Evolutionary conservation across 164 flowering plant genomes (phyloP).

Genomic region (Malania oleifera): DNA sequence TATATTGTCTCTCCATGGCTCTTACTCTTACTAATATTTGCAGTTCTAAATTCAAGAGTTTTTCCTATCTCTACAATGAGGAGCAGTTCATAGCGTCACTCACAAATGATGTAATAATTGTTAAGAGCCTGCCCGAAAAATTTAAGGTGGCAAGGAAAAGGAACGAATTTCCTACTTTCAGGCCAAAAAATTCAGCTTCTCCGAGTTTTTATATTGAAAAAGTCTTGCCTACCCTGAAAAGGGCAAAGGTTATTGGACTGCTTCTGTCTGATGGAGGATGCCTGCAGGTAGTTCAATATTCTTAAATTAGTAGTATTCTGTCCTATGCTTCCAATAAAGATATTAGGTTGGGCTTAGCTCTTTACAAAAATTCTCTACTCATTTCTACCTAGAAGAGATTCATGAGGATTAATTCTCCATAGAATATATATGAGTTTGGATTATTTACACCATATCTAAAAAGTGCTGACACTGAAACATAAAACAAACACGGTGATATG

Average conservation of each 20-base stretch:
- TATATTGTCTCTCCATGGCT: background rate
- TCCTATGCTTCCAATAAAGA: background rate
- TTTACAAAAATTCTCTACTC: too few relatives aligned
- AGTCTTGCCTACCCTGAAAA: constrained; percentile 62
- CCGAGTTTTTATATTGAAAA: constrained; percentile 55
- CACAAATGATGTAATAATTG: constrained; percentile 60
- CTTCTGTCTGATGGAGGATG: constrained; percentile 71
- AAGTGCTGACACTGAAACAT: too few relatives aligned
- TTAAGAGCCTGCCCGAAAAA: constrained; percentile 65
- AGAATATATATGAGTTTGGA: too few relatives aligned
- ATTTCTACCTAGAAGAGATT: too few relatives aligned
- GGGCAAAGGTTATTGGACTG: constrained; percentile 65
- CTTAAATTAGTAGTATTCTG: background rate
- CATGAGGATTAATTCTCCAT: too few relatives aligned
- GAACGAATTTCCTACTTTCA: constrained; percentile 60
- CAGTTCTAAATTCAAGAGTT: constrained; percentile 86
- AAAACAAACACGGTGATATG: too few relatives aligned
- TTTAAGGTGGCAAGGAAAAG: constrained; percentile 61
- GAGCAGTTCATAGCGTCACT: constrained; percentile 82
- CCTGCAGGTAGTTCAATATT: constrained; percentile 58
- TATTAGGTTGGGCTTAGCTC: background rate
- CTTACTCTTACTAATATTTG: constrained; percentile 9
- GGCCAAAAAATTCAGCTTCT: constrained; percentile 60
- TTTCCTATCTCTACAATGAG: constrained; percentile 89
- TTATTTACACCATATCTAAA: too few relatives aligned